These are phyloP conservation scores for Saccharum officinarum DNA, from an alignment of 176 grass and related monocot species.

Conservation along the genomic window DNA sequence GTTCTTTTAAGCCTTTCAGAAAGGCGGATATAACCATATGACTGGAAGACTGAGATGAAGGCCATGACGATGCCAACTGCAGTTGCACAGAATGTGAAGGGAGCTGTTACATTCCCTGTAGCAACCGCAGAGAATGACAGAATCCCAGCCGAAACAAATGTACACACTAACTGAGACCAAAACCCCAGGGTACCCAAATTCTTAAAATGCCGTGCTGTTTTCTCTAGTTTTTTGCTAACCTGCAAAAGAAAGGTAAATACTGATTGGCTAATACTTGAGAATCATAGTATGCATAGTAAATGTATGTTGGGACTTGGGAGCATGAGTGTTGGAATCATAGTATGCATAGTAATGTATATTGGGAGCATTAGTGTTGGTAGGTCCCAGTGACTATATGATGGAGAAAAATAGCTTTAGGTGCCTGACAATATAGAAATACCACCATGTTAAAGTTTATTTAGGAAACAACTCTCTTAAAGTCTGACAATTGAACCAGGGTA, in stretches of 20 bases:
- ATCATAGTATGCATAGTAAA: not conserved
- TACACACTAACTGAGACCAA: constrained; percentile 89
- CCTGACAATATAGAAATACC: not conserved
- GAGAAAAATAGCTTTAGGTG: not conserved
- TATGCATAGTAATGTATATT: not conserved
- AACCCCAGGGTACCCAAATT: constrained; percentile 76
- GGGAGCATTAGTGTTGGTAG: not conserved
- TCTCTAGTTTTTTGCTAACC: constrained; percentile 80
- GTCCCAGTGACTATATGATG: not conserved
- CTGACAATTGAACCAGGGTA: not conserved
- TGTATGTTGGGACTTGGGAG: not conserved
- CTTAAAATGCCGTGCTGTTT: constrained; percentile 76
- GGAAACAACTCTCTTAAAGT: not conserved
- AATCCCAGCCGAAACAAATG: constrained; percentile 75
- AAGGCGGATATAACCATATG: constrained; percentile 69
- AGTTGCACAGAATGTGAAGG: constrained; percentile 66
- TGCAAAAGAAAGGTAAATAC: constrained; percentile 18
- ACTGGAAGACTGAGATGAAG: constrained; percentile 57
- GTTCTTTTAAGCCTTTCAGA: constrained; percentile 60
- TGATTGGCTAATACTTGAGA: not conserved
- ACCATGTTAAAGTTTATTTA: not conserved
- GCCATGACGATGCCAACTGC: constrained; percentile 43
- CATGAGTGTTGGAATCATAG: not conserved
- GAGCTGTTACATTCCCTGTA: constrained; percentile 64
- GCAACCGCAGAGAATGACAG: constrained; percentile 71